Base-by-base conservation (phyloP, 2,329 filamentous ascomycete genomes). In the Colletotrichum liriopes region DNA sequence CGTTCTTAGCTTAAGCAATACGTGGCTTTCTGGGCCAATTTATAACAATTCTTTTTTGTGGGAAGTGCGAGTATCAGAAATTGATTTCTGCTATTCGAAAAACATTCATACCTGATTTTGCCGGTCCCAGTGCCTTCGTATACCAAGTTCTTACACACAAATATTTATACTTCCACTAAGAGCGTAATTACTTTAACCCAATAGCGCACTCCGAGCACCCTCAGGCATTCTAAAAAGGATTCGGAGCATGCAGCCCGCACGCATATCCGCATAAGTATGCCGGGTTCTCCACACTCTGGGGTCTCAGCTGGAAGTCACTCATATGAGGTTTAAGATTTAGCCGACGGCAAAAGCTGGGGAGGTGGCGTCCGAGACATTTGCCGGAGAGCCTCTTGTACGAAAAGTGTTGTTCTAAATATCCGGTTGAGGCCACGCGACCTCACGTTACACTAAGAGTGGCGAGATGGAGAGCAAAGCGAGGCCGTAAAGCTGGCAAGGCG, bases 231-330 rank as follows among this genome's bases (percentile, higher is more conserved):
- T 55, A 2, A 67, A 62, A 62, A 65, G 32, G 14, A 49, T 12
- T 43, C 68, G 68, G 68, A 71, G 45, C 32, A 62, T 71, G 8
- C 16, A 67, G 41, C 26, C 64, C 68, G 68, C 43, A 67, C 51
- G 1, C 18, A 23, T 47, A 16, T 67, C 64, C 68, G 68, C 43
- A 67, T 62, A 4, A 23, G 18, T 47, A 11, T 67, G 37, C 41
- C 51, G 51, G 6, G 1, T 43, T 67, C 61, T 49, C 26, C 51
- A 45, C 49, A 37, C n/a, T n/a, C 16, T 5, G 23, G 23, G 1
- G 5, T 26, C 2, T 18, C 41, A 37, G 18, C 26, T n/a, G 39
- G 11, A 8, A 20, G 23, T 35, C 41, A 18, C 54, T 23, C 23
- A 16, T 49, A 29, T 67, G 64, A 49, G 12, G 20, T 20, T 2